Percentiles rank a stretch among this genome's conserved stretches.
Evolutionary conservation across 331 rosid species (phyloP).

Genomic region (Phaseolus coccineus): DNA sequence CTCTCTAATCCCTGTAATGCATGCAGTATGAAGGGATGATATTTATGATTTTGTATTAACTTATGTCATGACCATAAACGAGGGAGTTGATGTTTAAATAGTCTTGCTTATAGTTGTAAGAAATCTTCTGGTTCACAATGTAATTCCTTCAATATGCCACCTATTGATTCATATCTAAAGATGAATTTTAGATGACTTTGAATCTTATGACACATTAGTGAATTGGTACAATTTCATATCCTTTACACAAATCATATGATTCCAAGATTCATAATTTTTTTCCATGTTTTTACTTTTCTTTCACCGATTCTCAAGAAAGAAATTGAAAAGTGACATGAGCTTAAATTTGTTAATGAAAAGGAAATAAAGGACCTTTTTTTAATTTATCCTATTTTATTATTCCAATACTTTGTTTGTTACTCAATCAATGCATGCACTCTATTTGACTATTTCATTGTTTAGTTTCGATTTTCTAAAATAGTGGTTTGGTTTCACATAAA

Average conservation of each 20-base stretch:
- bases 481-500: not conserved
- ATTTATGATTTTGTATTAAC: conserved; percentile 20
- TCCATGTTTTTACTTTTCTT: no score
- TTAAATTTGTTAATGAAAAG: not conserved
- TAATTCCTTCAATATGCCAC: not conserved
- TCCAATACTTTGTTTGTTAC: not conserved
- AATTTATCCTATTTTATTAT: not conserved
- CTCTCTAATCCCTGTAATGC: conserved; percentile 39
- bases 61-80: conserved; percentile 3
- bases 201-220: not conserved
- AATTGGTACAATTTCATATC: not conserved
- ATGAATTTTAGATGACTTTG: not conserved
- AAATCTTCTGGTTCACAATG: not conserved
- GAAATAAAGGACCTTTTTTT: not conserved
- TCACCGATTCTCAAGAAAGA: not conserved
- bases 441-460: not conserved
- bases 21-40: conserved; percentile 32
- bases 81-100: conserved; percentile 22
- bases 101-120: not conserved
- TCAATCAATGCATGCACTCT: not conserved
- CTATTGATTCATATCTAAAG: not conserved
- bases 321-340: not conserved
- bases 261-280: no score
- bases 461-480: not conserved
- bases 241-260: not conserved